These are phyloP conservation scores for Beauveria medogensis DNA, from an alignment of 2,329 filamentous ascomycete genomes.

Conservation along the genomic window DNA sequence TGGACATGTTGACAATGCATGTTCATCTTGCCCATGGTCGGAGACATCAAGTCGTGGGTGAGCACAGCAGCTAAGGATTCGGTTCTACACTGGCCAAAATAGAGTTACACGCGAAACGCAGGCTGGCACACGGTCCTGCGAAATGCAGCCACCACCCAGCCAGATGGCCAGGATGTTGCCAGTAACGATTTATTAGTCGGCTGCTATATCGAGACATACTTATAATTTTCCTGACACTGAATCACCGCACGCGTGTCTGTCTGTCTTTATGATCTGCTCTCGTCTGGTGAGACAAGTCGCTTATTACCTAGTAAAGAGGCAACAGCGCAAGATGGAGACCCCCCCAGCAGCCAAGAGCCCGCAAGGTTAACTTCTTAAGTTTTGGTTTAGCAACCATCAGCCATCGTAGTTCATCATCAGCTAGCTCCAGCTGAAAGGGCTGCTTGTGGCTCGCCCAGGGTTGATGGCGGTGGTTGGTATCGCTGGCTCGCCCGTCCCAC, in stretches of 20 bases:
- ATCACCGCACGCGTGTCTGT: not conserved
- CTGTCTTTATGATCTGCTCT: not conserved
- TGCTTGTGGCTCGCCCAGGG: conserved; percentile 5
- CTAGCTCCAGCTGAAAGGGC: conserved; percentile 3
- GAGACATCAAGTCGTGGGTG: not conserved
- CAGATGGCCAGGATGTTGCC: not conserved
- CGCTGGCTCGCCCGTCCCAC: conserved; percentile 12
- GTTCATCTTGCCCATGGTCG: not conserved
- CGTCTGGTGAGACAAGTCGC: too few relatives aligned
- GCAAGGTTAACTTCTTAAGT: not conserved
- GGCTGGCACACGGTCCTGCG: not conserved
- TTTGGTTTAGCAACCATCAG: not conserved
- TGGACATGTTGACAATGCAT: not conserved
- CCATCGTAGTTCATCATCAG: conserved; percentile 4
- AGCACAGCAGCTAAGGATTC: not conserved
- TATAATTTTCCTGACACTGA: not conserved
- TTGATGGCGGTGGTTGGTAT: conserved; percentile 12
- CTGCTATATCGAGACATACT: not conserved
- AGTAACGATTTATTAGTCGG: not conserved
- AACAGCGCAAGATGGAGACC: not conserved
- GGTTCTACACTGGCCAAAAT: not conserved
- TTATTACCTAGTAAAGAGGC: not conserved
- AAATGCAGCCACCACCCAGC: not conserved
- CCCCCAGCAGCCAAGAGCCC: not conserved
- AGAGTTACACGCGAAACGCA: conserved; percentile 8